A percentile compares a stretch with the other conserved stretches of the same genome.
Conservation (phyloP, 768 basidiomycete species). For the Lyophyllum decastes region DNA sequence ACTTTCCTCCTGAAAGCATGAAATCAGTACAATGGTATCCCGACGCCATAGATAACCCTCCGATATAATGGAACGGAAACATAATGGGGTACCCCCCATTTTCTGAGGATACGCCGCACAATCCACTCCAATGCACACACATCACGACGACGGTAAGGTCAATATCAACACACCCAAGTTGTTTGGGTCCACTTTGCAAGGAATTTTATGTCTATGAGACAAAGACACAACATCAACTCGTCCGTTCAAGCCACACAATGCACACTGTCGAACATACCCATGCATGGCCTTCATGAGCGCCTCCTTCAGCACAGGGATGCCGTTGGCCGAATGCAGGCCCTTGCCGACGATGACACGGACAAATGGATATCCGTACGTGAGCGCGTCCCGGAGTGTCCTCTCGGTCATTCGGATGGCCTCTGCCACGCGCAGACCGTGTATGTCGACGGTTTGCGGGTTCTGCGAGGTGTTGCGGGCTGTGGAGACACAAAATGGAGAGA, state of each 20-base stretch:
- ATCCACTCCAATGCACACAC: neutral
- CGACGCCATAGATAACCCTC: neutral
- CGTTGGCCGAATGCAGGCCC: constrained; percentile 75
- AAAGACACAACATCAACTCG: constrained; percentile 24
- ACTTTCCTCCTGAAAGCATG: too few relatives aligned
- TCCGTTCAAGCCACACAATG: neutral
- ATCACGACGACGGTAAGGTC: constrained; percentile 22
- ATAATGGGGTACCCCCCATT: neutral
- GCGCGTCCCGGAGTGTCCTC: constrained; percentile 39
- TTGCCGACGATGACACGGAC: constrained; percentile 65
- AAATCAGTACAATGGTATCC: neutral
- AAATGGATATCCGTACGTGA: constrained; percentile 29
- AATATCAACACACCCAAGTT: constrained; percentile 78
- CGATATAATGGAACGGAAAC: neutral
- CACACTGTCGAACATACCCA: constrained; percentile 41
- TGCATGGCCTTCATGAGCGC: constrained; percentile 76
- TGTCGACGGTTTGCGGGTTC: constrained; percentile 40
- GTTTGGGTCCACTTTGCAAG: constrained; percentile 67
- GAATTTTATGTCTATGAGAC: constrained; percentile 57
- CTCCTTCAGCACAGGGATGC: constrained; percentile 78
- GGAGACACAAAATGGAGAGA: neutral
- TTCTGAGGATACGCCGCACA: neutral
- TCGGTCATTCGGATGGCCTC: constrained; percentile 50
- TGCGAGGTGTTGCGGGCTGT: constrained; percentile 40
- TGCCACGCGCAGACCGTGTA: constrained; percentile 47